These are phyloP conservation scores for Colletotrichum gloeosporioides DNA, from an alignment of 2,329 filamentous ascomycete species.

Conservation along the genomic window DNA sequence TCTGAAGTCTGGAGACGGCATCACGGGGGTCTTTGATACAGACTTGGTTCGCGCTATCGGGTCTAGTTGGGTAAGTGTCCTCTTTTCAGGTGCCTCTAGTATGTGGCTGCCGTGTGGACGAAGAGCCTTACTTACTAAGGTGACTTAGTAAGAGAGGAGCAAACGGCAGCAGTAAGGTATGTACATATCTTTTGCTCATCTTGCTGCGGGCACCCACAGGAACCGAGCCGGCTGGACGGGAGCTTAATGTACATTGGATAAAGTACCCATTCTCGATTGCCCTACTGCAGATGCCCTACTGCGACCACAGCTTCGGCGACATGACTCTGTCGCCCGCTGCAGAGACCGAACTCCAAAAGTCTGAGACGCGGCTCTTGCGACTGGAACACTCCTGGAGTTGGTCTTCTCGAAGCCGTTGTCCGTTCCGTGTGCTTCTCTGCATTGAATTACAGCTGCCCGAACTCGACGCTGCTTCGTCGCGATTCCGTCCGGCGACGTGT, in stretches of 20 bases:
- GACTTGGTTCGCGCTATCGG: not conserved
- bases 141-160: not conserved
- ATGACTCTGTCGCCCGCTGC: conserved; percentile 1
- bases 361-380: not conserved
- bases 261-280: not conserved
- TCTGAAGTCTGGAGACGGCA: not conserved
- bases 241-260: not conserved
- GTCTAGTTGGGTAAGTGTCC: not conserved
- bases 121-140: not conserved
- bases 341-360: not conserved
- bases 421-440: not conserved
- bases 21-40: not conserved
- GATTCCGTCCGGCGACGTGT: not conserved
- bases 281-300: not conserved
- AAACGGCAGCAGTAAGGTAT: not conserved
- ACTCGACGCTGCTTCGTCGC: not conserved
- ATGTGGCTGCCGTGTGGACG: not conserved
- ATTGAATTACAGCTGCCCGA: not conserved
- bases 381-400: not conserved
- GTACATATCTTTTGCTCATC: not conserved
- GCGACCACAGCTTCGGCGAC: not conserved
- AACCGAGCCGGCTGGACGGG: conserved; percentile 1
- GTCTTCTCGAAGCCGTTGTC: not conserved
- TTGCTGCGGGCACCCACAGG: not conserved
- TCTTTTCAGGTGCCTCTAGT: not conserved